These are phyloP conservation scores for Boletellus sp. DNA, from an alignment of 768 basidiomycete genomes.

Conservation along the genomic window DNA sequence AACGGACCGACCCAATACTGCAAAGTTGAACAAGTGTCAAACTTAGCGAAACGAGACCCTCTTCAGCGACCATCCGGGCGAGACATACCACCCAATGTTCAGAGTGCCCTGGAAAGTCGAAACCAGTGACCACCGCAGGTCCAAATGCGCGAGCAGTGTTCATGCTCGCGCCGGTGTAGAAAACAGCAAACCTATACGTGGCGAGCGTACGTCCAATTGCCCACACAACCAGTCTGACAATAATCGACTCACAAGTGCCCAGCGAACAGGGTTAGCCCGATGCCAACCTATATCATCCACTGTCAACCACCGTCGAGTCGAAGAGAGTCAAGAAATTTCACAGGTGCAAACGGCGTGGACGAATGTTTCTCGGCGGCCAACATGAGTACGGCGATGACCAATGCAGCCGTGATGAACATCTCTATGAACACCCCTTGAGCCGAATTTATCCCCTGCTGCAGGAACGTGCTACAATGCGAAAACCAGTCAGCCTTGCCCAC, in stretches of 20 bases:
- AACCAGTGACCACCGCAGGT: conserved; percentile 63
- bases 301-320: conserved; percentile 3
- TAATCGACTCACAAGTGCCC: conserved; percentile 49
- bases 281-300: conserved; percentile 43
- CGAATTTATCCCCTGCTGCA: conserved; percentile 43
- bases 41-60: neutral
- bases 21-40: neutral
- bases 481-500: conserved; percentile 2
- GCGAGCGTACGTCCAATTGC: neutral
- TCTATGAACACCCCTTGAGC: conserved; percentile 68
- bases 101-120: conserved; percentile 33
- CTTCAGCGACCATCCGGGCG: neutral
- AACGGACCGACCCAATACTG: conserved; percentile 73
- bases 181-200: conserved; percentile 48
- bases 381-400: conserved; percentile 67
- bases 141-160: conserved; percentile 71
- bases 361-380: conserved; percentile 68
- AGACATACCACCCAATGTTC: conserved; percentile 62
- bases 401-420: conserved; percentile 60
- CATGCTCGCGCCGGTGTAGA: conserved; percentile 63
- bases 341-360: conserved; percentile 66
- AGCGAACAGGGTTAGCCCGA: conserved; percentile 62
- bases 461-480: conserved; percentile 40
- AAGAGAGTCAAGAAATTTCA: conserved; percentile 19
- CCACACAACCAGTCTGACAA: neutral